Evolutionary conservation across 192 early-diverging fungal species (phyloP), one percentile per base, ranked within the genome.

Genomic region (Borealophlyctis nickersoniae): DNA sequence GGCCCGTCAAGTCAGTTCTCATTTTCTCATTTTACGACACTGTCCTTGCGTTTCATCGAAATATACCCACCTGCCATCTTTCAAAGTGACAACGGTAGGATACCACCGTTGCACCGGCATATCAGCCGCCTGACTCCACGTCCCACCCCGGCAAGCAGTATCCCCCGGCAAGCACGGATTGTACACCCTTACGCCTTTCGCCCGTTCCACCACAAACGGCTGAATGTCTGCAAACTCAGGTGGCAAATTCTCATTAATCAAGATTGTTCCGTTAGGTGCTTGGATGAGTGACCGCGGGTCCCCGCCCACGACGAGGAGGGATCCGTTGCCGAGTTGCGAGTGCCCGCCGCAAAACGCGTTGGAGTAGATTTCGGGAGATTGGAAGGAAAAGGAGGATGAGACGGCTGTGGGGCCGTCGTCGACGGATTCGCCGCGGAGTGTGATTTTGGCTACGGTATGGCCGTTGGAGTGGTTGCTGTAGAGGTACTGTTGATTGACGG

Each of bases 271-370:
- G 39, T 45, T 45, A 45, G 9, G 39, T 7, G 39, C 39, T 45
- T 19, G 39, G 39, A 45, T 19, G 39, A 45, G 39, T 45, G 7
- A 7, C 9, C 39, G 39, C 19, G 39, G 75, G 66, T 79, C 77
- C 26, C 77, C 77, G 14, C 77, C 77, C n/a, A 64, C 57, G 28
- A 77, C 65, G n/a, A 70, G 56, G 52, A 77, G 56, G n/a, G n/a
- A 35, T 4, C 77, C 77, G 49, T 79, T 54, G 33, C 71, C 70
- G 52, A 64, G 49, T 24, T 67, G 64, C 2, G 75, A 54, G 51
- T 73, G 74, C 49, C 75, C 74, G 22, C 55, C 60, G 58, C 77
- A 79, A 52, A 79, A 79, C 26, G 77, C 36, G 29, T 62, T 45
- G 7, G 39, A 7, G 39, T 45, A 45, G 9, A 19, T 45, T 45